Evolutionary conservation across 2,329 filamentous ascomycete genomes (phyloP).

Genomic region (Teratosphaeria zuluensis): DNA sequence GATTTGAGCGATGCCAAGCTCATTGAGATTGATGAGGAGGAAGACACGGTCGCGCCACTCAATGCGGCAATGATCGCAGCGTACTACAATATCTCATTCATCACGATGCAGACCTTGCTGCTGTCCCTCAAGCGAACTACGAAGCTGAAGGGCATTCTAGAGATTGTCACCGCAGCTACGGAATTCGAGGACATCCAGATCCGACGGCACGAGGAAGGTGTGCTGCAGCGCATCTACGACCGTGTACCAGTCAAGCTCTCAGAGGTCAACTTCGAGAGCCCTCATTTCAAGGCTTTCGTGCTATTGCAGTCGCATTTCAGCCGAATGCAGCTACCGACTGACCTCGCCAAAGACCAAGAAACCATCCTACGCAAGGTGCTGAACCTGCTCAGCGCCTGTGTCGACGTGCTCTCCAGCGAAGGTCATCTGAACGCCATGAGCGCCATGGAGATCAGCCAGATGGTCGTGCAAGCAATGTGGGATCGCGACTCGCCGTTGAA

Average conservation of each 20-base stretch:
- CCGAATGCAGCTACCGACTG: conserved; percentile 89
- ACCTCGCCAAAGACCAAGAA: conserved; percentile 93
- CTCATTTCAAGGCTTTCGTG: conserved; percentile 98
- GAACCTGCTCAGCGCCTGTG: conserved; percentile 79
- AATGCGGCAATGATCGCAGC: conserved; percentile 97
- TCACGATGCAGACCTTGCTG: conserved; percentile 98
- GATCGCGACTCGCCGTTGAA: conserved; percentile 93
- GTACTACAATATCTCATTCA: conserved; percentile 98
- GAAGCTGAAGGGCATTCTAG: conserved; percentile 92
- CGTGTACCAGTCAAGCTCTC: conserved; percentile 92
- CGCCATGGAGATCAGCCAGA: conserved; percentile 98
- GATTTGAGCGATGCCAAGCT: conserved; percentile 90
- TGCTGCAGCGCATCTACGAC: conserved; percentile 87
- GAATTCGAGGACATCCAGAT: conserved; percentile 96
- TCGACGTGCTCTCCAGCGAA: conserved; percentile 91
- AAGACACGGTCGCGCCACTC: conserved; percentile 77
- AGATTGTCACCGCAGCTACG: conserved; percentile 92
- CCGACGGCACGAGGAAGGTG: conserved; percentile 77
- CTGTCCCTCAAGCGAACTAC: conserved; percentile 80
- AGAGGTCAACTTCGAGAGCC: conserved; percentile 76
- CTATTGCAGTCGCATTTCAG: conserved; percentile 95
- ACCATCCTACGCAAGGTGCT: conserved; percentile 74
- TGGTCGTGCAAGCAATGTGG: conserved; percentile 99
- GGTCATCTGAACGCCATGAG: conserved; percentile 95
- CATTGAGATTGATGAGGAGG: conserved; percentile 80